Base-by-base conservation (phyloP, 2,329 filamentous ascomycete species). In the Colletotrichum endophyticum region DNA sequence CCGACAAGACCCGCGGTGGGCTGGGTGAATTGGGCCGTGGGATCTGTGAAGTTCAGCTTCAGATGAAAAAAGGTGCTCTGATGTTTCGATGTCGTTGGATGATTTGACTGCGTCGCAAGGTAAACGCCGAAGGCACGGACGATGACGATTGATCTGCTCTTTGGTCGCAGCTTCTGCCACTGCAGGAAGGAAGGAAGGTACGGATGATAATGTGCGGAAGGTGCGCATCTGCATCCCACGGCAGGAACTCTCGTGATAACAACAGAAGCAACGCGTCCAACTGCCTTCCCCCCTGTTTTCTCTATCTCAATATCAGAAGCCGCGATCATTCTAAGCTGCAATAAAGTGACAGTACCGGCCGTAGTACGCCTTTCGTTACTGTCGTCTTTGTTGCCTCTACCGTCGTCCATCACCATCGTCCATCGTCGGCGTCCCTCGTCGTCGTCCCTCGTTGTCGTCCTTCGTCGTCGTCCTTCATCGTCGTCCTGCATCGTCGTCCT, bases 61-160 rank as follows among this genome's bases (percentile, higher is more conserved):
- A 53, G 73, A 75, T 75, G 73, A 73, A 76, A 73, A 76, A 61
- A 70, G 66, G 70, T 64, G 70, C 63, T 69, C 70, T 64, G 73
- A 69, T 73, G 57, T 57, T 64, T 61, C 28, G 56, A 22, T 69
- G 28, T 69, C 22, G 44, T 66, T 70, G 61, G 49, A 39, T 39
- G 61, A 36, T 59, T 49, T 74, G 72, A 15, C 32, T 34, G 62
- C 62, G 70, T 67, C 44, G n/a, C 1, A 25, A 53, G n/a, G 39
- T 34, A 3, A 25, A 27, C 25, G 63, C 64, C 44, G 68, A 57
- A 57, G 63, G 22, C 70, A n/a, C 34, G 30, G 34, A 15, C 22
- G 11, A 30, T 59, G 36, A 62, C 44, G 66, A 57, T 49, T 27
- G 25, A 64, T 9, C 11, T 64, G 25, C 62, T 39, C 62, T 64